Base-by-base conservation (phyloP, 495 filamentous ascomycete genomes). In the Neurospora sp. region DNA sequence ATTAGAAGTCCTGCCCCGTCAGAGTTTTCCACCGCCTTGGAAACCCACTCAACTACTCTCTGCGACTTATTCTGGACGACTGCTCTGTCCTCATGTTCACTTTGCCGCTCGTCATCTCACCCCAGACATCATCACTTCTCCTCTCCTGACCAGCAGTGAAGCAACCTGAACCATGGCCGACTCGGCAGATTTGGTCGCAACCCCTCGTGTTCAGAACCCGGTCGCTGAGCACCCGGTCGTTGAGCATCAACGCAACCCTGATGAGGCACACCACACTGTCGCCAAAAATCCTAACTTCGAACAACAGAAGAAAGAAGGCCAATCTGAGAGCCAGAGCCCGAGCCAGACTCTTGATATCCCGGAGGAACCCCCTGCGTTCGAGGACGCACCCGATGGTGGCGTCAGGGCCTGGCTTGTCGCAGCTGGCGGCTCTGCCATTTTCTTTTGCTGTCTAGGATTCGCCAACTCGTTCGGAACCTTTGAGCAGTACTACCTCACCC, bases 401-500 rank as follows among this genome's bases (percentile, higher is more conserved):
- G 59, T 77, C 41, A 70, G 69, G 69, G 82, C 82, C 17, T 83
- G 80, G 80, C 76, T 81, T 16, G 78, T 79, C 31, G 77, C 76
- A 7, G 37, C 59, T 40, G 81, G 80, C 4, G 74, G 74, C 3
- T 74, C 39, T 17, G 78, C 72, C 41, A 73, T 83, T 42, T 71
- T 53, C 72, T 90, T 91, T 77, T 86, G 83, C 70, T 83, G 83
- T 4, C 79, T 90, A 1, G 90, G 90, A 9, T 89, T 89, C 77
- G 72, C 87, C 61, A 91, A 91, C 79, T 84, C 88, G 0, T 90
- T 91, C 69, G 90, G 90, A 10, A 72, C 74, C 38, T 92, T 91
- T 73, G 80, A 89, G 73, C 81, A 86, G 20, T 90, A 91, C 81
- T 92, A 91, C 77, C 70, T 82, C n/a, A 74, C 75, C 3, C 76